Percentiles rank a stretch among this genome's conserved stretches.
phyloP scores from a whole-genome alignment of 805 yeast species.

The Ascoidea rubescens region DNA sequence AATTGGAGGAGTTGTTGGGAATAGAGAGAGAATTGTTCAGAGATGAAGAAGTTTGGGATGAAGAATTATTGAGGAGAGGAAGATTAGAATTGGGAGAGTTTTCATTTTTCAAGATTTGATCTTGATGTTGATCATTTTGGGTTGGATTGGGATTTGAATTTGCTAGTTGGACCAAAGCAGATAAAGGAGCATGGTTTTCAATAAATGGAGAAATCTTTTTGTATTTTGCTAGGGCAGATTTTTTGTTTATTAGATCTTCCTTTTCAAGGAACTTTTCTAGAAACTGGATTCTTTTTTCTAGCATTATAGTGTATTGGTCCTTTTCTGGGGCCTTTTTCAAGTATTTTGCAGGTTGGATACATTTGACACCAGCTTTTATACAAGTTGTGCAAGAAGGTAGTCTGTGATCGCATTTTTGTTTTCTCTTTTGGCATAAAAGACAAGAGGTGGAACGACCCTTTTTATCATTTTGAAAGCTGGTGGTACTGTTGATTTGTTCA shows the following conservation, averaged over 20 bases:
- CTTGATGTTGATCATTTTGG: not conserved
- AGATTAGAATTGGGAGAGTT: not conserved
- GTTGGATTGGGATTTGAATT: not conserved
- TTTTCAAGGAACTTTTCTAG: slow-evolving; percentile 33
- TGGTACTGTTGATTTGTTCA: too few relatives aligned
- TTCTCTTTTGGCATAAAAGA: slow-evolving; percentile 39
- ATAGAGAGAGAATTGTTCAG: not conserved
- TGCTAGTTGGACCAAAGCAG: not conserved
- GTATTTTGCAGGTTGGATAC: slow-evolving; percentile 52
- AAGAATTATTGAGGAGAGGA: not conserved
- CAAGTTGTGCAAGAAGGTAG: slow-evolving; percentile 55
- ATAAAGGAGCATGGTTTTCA: slow-evolving; percentile 2
- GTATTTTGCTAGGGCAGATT: slow-evolving; percentile 18
- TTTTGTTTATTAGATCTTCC: slow-evolving; percentile 11
- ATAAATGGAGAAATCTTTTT: slow-evolving; percentile 22
- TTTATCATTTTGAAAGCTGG: slow-evolving; percentile 21
- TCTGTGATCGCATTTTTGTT: slow-evolving; percentile 54
- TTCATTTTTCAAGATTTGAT: not conserved
- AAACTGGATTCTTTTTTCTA: slow-evolving; percentile 40
- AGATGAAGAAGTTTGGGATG: not conserved
- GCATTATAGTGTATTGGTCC: slow-evolving; percentile 41
- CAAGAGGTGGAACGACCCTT: slow-evolving; percentile 47
- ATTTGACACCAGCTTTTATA: slow-evolving; percentile 44
- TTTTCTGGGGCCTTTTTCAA: slow-evolving; percentile 29
- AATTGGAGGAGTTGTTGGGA: not conserved